Conservation (phyloP, 2,329 filamentous ascomycete genomes). For the Xylaria sp. region DNA sequence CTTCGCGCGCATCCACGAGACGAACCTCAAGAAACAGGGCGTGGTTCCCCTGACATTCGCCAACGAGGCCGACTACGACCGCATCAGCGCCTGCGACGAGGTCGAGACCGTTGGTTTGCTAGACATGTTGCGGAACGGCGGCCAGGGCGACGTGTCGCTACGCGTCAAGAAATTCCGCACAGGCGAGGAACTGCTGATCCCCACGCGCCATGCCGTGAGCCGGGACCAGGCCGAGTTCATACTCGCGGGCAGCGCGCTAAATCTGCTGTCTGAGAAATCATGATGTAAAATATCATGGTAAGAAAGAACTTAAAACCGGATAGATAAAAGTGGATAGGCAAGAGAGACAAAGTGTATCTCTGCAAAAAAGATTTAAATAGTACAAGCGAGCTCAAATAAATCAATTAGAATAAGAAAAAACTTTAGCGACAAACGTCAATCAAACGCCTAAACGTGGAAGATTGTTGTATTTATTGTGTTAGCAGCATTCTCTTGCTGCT, state of each 20-base stretch:
- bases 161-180: slow-evolving; percentile 67
- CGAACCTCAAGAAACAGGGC: slow-evolving; percentile 96
- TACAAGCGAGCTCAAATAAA: neutral
- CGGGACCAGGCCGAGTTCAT: slow-evolving; percentile 93
- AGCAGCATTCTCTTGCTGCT: neutral
- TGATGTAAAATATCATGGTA: neutral
- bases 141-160: slow-evolving; percentile 79
- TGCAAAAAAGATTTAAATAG: neutral
- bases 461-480: neutral
- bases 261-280: slow-evolving; percentile 76
- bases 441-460: neutral
- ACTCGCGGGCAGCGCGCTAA: slow-evolving; percentile 91
- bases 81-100: slow-evolving; percentile 82
- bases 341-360: neutral
- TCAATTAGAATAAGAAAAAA: neutral
- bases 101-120: slow-evolving; percentile 85
- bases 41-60: slow-evolving; percentile 93
- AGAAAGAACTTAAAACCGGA: neutral
- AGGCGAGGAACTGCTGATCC: slow-evolving; percentile 74
- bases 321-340: neutral
- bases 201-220: slow-evolving; percentile 87
- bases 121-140: slow-evolving; percentile 80
- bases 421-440: neutral
- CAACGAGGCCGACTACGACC: slow-evolving; percentile 87
- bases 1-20: slow-evolving; percentile 94